Evolutionary conservation across 2,329 filamentous ascomycete genomes (phyloP).

Genomic region (Ophiocordyceps camponoti-leonardi): DNA sequence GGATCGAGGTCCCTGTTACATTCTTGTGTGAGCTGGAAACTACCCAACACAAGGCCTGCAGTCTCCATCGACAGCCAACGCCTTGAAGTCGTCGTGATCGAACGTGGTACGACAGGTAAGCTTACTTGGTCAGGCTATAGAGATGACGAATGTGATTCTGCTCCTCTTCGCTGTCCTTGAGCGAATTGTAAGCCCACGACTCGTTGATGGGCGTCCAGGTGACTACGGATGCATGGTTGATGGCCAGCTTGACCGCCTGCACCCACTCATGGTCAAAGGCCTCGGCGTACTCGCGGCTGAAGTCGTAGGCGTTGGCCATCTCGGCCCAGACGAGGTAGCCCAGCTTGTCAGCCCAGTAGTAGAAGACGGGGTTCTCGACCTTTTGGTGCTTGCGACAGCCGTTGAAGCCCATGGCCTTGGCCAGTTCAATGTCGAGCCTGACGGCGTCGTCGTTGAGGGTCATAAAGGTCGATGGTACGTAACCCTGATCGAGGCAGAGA

Average conservation of each 20-base stretch:
- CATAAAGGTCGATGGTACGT: slow-evolving; percentile 44
- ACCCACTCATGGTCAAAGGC: slow-evolving; percentile 49
- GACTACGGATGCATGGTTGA: slow-evolving; percentile 47
- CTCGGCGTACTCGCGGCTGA: slow-evolving; percentile 37
- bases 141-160: slow-evolving; percentile 46
- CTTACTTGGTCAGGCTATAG: slow-evolving; percentile 46
- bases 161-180: slow-evolving; percentile 38
- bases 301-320: slow-evolving; percentile 48
- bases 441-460: slow-evolving; percentile 34
- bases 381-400: slow-evolving; percentile 50
- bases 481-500: slow-evolving; percentile 43
- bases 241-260: slow-evolving; percentile 42
- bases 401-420: slow-evolving; percentile 46
- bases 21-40: slow-evolving; percentile 1
- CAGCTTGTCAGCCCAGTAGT: slow-evolving; percentile 43
- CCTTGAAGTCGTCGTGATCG: too few species aligned
- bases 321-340: slow-evolving; percentile 48
- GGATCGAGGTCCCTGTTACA: slow-evolving; percentile 32
- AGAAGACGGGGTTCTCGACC: slow-evolving; percentile 41
- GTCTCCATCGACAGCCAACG: too few species aligned
- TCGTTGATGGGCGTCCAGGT: slow-evolving; percentile 51
- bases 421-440: slow-evolving; percentile 33
- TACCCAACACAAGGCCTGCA: too few species aligned
- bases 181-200: slow-evolving; percentile 44
- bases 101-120: neutral